phyloP scores from a whole-genome alignment of 2,329 filamentous ascomycete genomes.

The Alternaria brassicicola region DNA sequence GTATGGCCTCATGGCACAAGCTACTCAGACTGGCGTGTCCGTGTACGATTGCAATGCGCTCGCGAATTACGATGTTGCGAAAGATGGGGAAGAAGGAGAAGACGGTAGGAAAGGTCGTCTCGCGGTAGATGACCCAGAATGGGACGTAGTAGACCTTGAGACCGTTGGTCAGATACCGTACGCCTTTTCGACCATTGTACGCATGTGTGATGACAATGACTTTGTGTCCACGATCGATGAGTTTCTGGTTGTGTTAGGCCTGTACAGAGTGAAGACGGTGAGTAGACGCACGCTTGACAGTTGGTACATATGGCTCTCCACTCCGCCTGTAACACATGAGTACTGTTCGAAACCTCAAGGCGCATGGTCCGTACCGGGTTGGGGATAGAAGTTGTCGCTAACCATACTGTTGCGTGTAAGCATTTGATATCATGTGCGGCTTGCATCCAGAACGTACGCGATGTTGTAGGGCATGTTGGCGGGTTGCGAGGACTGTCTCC shows the following conservation, averaged over 20 bases:
- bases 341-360: background rate
- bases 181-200: slow-evolving; percentile 86
- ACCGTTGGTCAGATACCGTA: slow-evolving; percentile 95
- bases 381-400: slow-evolving; percentile 99
- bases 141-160: slow-evolving; percentile 98
- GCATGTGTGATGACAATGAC: slow-evolving; percentile 97
- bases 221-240: slow-evolving; percentile 96
- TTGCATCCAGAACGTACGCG: slow-evolving; percentile 57
- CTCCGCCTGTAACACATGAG: slow-evolving; percentile 64
- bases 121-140: slow-evolving; percentile 93
- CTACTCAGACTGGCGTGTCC: slow-evolving; percentile 95
- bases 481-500: slow-evolving; percentile 26
- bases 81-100: slow-evolving; percentile 99
- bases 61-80: slow-evolving; percentile 91
- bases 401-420: slow-evolving; percentile 70
- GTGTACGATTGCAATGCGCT: slow-evolving; percentile 95
- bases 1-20: slow-evolving; percentile 90
- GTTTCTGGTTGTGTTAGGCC: slow-evolving; percentile 63
- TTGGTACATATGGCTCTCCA: slow-evolving; percentile 99
- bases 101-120: slow-evolving; percentile 91
- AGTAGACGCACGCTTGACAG: slow-evolving; percentile 69
- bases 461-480: slow-evolving; percentile 71
- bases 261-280: background rate
- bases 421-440: background rate
- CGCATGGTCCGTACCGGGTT: slow-evolving; percentile 65